Base-by-base conservation (phyloP, 1,284 basidiomycete species). In the Taiwanofungus camphoratus region DNA sequence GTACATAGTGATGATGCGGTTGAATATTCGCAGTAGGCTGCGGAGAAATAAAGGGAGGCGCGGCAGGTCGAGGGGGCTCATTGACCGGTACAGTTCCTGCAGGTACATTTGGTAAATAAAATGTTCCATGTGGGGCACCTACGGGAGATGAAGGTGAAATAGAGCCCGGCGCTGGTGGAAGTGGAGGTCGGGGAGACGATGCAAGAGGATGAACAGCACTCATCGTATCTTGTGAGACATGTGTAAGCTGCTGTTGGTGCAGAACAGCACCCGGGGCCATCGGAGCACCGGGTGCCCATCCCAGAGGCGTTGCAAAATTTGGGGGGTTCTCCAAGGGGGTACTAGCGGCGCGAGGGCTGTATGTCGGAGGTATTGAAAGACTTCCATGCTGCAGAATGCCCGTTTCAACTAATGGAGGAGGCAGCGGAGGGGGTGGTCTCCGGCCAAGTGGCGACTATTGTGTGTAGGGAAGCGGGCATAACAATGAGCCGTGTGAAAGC, bases 381-480 rank as follows among this genome's bases (percentile, higher is more conserved):
- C 42, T 49, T 27, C 41, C 49, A 34, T 46, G 49, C 19, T 50
- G 51, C 15, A 48, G 52, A 15, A 53, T 48, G 36, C 46, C 42
- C 27, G 50, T 23, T 42, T 57, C 54, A 23, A 42, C 33, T 36
- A 46, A 36, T 9, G 46, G 48, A 36, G 50, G 52, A 16, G 67
- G 69, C 5, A 69, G 53, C n/a, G 66, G 67, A 18, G 70, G 69
- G 29, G 69, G 68, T 33, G 70, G 66, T 22, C 66, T 59, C 57
- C 52, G 51, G 33, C 53, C 59, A 37, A 64, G 53, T 41, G 58
- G 56, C 11, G 65, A 40, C 67, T 69, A 36, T 33, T 29, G 29
- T 27, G n/a, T 29, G 33, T 38, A 40, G 16, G 24, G 33, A 39
- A 46, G 39, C 38, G 34, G 39, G 36, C 46, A 45, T 44, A 39